Base-by-base conservation (phyloP, 2,329 filamentous ascomycete genomes). In the Sclerotinia spermophila region DNA sequence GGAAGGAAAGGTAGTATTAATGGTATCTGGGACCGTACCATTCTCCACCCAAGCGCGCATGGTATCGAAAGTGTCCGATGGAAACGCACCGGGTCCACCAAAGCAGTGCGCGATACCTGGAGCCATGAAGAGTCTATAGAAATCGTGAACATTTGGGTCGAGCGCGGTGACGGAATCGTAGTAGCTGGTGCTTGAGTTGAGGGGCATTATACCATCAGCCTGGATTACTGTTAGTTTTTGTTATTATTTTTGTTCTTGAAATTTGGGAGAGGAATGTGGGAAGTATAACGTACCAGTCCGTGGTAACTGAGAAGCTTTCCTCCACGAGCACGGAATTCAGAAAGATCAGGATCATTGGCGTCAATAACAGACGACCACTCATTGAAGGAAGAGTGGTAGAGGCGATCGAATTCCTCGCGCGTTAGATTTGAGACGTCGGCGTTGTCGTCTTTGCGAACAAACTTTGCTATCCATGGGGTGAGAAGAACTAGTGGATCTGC, bases 151-250 rank as follows among this genome's bases (percentile, higher is more conserved):
- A 11, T 27, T 58, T 11, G 58, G 15, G 3, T 24, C 11, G 21
- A 24, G 30, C 7, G 33, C 56, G n/a, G 33, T 44, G 21, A 68
- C 67, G n/a, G 33, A 21, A 15, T 74, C n/a, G 48, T 77, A 77
- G 62, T 79, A 80, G 13, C 72, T 55, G 75, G 80, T 60, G 27
- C 70, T 72, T 17, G 81, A 80, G 13, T 79, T 77, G 1, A 79
- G 75, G 33, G 76, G 75, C 70, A 84, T 82, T n/a, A 82, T 71
- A 30, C 79, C 38, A 61, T 74, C 73, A 6, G 67, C 55, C 48
- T 53, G n/a, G 15, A 53, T 53, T 6, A 27, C 8, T 21, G 48
- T 21, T 6, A 53, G 48, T 24, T 21, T n/a, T n/a, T 21, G 44
- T n/a, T n/a, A n/a, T n/a, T n/a, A n/a, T n/a, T 53, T 53, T n/a